phyloP scores from a whole-genome alignment of 352 stramenopile genomes.

The Aphanomyces stellatus region DNA sequence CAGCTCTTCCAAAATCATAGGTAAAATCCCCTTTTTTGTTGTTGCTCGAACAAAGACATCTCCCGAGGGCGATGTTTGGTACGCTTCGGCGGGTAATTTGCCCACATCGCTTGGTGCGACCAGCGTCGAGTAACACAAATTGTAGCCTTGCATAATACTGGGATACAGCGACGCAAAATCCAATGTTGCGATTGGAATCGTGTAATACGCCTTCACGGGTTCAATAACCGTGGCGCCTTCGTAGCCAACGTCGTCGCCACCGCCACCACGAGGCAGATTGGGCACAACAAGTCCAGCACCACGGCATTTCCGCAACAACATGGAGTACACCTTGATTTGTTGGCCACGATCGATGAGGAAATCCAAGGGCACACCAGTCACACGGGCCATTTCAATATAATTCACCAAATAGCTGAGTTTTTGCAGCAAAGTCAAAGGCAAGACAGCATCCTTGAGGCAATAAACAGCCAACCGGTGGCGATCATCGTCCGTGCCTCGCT shows the following conservation, averaged over 20 bases:
- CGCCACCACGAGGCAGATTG: conserved; percentile 85
- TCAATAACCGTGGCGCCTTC: conserved; percentile 99
- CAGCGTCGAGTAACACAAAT: conserved; percentile 99
- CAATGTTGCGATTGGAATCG: conserved; percentile 97
- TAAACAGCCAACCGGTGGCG: conserved; percentile 97
- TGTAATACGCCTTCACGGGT: conserved; percentile 98
- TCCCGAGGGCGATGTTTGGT: conserved; percentile 92
- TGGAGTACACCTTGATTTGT: conserved; percentile 99
- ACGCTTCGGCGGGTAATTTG: conserved; percentile 59
- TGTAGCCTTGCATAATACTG: conserved; percentile 99
- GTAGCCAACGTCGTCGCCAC: conserved; percentile 85
- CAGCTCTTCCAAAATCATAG: conserved; percentile 98
- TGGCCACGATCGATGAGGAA: conserved; percentile 98
- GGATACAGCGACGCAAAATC: conserved; percentile 99
- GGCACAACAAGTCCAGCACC: conserved; percentile 93
- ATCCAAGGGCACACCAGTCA: conserved; percentile 96
- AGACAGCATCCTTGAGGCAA: conserved; percentile 98
- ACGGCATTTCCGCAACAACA: conserved; percentile 97
- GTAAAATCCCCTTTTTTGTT: conserved; percentile 97
- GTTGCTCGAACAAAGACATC: conserved; percentile 94
- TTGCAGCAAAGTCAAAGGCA: conserved; percentile 95
- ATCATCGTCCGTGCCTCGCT: conserved; percentile 95
- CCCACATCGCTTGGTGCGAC: conserved; percentile 64
- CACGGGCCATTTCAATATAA: conserved; percentile 99
- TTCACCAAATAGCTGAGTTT: conserved; percentile 99